Evolutionary conservation across 768 basidiomycete species (phyloP).

Genomic region (Termitomyces heimii): DNA sequence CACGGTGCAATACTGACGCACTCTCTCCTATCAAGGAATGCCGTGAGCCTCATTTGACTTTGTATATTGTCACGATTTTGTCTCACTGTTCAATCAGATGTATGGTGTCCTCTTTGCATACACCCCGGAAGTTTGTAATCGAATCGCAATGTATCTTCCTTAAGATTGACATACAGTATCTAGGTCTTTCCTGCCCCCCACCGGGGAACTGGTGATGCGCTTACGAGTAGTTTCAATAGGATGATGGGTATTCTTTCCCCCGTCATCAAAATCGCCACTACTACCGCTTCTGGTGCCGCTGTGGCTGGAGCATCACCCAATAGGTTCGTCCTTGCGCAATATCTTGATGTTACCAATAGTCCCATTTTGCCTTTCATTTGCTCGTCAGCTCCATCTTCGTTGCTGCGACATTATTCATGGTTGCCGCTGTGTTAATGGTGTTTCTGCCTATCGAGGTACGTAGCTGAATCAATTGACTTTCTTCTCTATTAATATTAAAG

Average conservation of each 20-base stretch:
- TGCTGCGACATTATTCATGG: conserved; percentile 38
- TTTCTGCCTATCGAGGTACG: conserved; percentile 26
- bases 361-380: not conserved
- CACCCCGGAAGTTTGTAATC: conserved; percentile 41
- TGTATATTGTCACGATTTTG: not conserved
- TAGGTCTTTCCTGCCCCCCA: conserved; percentile 49
- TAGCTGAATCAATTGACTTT: not conserved
- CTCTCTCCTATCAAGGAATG: conserved; percentile 1
- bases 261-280: conserved; percentile 40
- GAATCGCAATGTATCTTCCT: not conserved
- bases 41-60: not conserved
- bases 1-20: not conserved
- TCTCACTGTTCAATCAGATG: conserved; percentile 14
- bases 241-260: conserved; percentile 43
- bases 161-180: not conserved
- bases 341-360: not conserved
- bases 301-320: conserved; percentile 19
- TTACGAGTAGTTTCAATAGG: conserved; percentile 43
- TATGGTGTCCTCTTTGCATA: conserved; percentile 34
- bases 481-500: not conserved
- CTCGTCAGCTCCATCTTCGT: conserved; percentile 38
- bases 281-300: conserved; percentile 1
- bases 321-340: conserved; percentile 33
- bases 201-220: conserved; percentile 49
- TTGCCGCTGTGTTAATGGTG: conserved; percentile 32